These are phyloP conservation scores for Pythium monospermum DNA, from an alignment of 352 stramenopile species.

Conservation along the genomic window DNA sequence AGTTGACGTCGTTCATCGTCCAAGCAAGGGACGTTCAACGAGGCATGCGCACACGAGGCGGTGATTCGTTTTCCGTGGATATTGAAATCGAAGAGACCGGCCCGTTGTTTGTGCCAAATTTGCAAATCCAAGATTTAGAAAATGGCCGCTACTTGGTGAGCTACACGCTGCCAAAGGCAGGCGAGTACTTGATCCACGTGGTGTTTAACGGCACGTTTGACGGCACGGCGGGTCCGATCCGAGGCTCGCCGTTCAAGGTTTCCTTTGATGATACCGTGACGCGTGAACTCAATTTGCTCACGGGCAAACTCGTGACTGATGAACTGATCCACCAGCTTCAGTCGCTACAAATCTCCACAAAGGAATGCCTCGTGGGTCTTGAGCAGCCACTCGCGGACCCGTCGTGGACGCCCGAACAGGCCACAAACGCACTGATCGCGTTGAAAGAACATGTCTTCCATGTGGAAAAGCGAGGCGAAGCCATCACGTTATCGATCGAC, in stretches of 20 bases:
- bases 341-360: conserved; percentile 46
- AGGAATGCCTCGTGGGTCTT: conserved; percentile 65
- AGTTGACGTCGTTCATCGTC: conserved; percentile 79
- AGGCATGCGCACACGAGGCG: conserved; percentile 84
- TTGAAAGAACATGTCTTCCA: conserved; percentile 78
- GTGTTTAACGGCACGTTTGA: conserved; percentile 93
- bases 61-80: conserved; percentile 90
- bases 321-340: conserved; percentile 66
- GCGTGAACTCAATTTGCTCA: conserved; percentile 78
- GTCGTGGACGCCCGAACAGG: conserved; percentile 51
- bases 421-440: conserved; percentile 55
- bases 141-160: conserved; percentile 94
- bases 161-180: conserved; percentile 79
- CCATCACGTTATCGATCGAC: conserved; percentile 58
- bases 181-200: conserved; percentile 84
- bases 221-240: conserved; percentile 80
- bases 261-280: conserved; percentile 76
- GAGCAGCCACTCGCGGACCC: conserved; percentile 63
- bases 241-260: conserved; percentile 87
- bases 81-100: conserved; percentile 43
- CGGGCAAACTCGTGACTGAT: conserved; percentile 72
- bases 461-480: conserved; percentile 69
- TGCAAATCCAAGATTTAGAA: conserved; percentile 78
- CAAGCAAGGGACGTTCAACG: conserved; percentile 78
- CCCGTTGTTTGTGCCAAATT: conserved; percentile 47